Evolutionary conservation across 805 yeast species (phyloP).

Genomic region (Myxozyma udenii): DNA sequence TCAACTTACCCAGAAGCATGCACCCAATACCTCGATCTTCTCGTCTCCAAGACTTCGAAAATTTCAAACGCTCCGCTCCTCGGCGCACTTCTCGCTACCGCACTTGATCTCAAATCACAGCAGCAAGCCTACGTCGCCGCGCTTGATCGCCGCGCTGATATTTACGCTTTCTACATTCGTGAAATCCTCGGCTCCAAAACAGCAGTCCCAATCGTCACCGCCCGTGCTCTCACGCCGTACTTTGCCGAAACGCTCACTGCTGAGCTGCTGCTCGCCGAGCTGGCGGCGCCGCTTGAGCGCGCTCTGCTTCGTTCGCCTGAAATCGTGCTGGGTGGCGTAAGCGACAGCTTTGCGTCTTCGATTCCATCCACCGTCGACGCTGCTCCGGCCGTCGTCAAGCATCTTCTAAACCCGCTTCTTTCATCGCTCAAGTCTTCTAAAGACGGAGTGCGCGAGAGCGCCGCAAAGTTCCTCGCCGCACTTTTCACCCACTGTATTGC

Average conservation of each 20-base stretch:
- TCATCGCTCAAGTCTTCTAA: slow-evolving; percentile 68
- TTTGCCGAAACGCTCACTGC: slow-evolving; percentile 45
- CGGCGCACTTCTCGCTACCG: slow-evolving; percentile 18
- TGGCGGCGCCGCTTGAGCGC: slow-evolving; percentile 67
- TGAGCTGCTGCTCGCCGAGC: slow-evolving; percentile 39
- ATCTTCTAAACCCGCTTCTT: slow-evolving; percentile 51
- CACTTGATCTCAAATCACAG: slow-evolving; percentile 19
- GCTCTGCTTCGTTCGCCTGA: slow-evolving; percentile 78
- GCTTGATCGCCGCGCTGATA: slow-evolving; percentile 16
- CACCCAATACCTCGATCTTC: slow-evolving; percentile 13
- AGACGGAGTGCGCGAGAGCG: slow-evolving; percentile 54
- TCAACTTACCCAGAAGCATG: slow-evolving; percentile 12
- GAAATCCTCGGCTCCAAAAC: slow-evolving; percentile 34
- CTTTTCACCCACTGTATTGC: slow-evolving; percentile 35
- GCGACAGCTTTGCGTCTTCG: slow-evolving; percentile 49
- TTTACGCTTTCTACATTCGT: slow-evolving; percentile 33
- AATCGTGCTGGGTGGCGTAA: slow-evolving; percentile 52
- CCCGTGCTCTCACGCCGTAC: slow-evolving; percentile 44
- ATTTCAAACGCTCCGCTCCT: slow-evolving; percentile 12
- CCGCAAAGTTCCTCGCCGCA: slow-evolving; percentile 42
- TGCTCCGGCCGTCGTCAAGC: slow-evolving; percentile 43
- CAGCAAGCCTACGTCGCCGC: slow-evolving; percentile 29
- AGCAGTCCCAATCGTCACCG: slow-evolving; percentile 7
- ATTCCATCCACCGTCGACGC: slow-evolving; percentile 43
- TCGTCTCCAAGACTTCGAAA: slow-evolving; percentile 14